These are phyloP conservation scores for Pythium biforme DNA, from an alignment of 352 stramenopile genomes.

Conservation along the genomic window DNA sequence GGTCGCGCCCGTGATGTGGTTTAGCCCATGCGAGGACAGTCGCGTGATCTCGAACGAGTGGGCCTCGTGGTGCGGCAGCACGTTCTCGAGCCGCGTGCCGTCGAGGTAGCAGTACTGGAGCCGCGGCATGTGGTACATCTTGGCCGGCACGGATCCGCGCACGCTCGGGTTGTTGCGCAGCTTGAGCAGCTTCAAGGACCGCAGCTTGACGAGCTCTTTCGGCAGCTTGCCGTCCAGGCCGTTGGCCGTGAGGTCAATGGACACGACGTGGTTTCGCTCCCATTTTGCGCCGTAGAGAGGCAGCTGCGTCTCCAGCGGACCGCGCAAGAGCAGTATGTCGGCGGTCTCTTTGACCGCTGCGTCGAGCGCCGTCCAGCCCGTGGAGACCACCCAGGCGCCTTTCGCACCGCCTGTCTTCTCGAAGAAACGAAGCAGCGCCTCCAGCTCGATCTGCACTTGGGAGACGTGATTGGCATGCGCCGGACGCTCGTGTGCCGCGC, in stretches of 20 bases:
- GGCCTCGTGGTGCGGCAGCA: conserved; percentile 43
- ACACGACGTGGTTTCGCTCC: conserved; percentile 59
- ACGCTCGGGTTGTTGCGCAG: conserved; percentile 53
- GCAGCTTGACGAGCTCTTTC: conserved; percentile 37
- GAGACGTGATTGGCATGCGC: conserved; percentile 30
- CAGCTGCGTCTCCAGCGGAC: conserved; percentile 38
- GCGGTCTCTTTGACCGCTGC: conserved; percentile 18
- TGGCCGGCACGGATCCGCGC: conserved; percentile 26
- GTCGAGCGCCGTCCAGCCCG: conserved; percentile 38
- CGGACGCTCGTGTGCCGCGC: background rate
- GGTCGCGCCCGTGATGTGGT: conserved; percentile 7
- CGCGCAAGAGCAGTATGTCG: conserved; percentile 27
- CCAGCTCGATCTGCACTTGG: conserved; percentile 43
- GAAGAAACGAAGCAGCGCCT: conserved; percentile 46
- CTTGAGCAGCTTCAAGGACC: conserved; percentile 53
- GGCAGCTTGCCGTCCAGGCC: conserved; percentile 48
- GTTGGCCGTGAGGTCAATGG: conserved; percentile 54
- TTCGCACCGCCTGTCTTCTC: conserved; percentile 34
- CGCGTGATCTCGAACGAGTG: conserved; percentile 64
- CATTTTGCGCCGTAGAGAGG: conserved; percentile 46
- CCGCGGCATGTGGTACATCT: conserved; percentile 42
- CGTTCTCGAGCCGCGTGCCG: conserved; percentile 43
- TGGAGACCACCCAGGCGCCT: conserved; percentile 37
- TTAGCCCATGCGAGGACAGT: conserved; percentile 23
- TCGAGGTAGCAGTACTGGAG: conserved; percentile 70